Evolutionary conservation across 352 stramenopile genomes (phyloP).

Genomic region (Phytophthora syringae): DNA sequence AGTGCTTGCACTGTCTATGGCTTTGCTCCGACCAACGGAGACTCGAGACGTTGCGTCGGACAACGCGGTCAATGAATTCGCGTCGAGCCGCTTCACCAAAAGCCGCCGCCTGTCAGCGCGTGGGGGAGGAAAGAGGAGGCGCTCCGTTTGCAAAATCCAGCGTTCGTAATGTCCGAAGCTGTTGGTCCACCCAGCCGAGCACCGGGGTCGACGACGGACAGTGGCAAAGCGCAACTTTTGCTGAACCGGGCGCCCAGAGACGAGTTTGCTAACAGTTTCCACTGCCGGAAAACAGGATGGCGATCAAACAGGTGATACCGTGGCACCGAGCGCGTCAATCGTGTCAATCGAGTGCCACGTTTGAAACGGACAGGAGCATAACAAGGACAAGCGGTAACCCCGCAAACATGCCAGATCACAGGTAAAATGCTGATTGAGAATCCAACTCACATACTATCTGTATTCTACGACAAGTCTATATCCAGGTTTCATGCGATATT

Average conservation of each 20-base stretch:
- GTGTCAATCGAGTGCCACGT: constrained; percentile 31
- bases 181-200: constrained; percentile 18
- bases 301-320: constrained; percentile 25
- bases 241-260: constrained; percentile 26
- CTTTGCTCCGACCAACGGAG: constrained; percentile 31
- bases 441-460: too few relatives aligned
- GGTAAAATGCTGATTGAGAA: constrained; percentile 7
- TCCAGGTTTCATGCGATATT: background rate
- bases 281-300: constrained; percentile 34
- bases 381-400: constrained; percentile 21
- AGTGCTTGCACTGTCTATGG: constrained; percentile 39
- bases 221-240: constrained; percentile 17
- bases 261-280: constrained; percentile 3
- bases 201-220: constrained; percentile 16
- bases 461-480: background rate
- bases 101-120: constrained; percentile 13
- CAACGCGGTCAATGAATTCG: constrained; percentile 23
- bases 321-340: constrained; percentile 32
- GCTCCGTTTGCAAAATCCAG: constrained; percentile 34
- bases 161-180: constrained; percentile 36
- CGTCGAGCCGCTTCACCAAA: constrained; percentile 10
- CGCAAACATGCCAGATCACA: background rate
- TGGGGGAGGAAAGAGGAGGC: constrained; percentile 24
- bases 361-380: constrained; percentile 22
- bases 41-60: constrained; percentile 22